phyloP scores from a whole-genome alignment of 2,329 filamentous ascomycete genomes.

The Chaetothyriales sp. region DNA sequence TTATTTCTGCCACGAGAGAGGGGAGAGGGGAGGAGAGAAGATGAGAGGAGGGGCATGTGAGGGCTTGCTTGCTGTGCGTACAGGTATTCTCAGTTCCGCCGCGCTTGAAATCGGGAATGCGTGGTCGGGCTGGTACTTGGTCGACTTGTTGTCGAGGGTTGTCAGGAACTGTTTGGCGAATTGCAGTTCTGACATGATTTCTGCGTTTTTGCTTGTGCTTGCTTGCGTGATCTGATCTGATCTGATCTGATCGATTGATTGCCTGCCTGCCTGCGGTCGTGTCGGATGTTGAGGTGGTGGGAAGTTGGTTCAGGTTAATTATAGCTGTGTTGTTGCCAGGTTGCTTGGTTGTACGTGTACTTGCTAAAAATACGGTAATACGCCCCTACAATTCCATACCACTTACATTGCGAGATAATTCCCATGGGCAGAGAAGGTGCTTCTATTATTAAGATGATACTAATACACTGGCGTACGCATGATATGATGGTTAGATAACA shows the following conservation, averaged over 20 bases:
- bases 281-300: not conserved
- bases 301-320: not conserved
- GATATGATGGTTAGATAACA: not conserved
- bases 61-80: conserved; percentile 37
- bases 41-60: too few species aligned
- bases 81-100: conserved; percentile 61
- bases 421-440: too few species aligned
- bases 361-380: too few species aligned
- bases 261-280: not conserved
- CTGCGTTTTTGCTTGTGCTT: conserved; percentile 23
- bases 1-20: too few species aligned
- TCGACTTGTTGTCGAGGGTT: conserved; percentile 59
- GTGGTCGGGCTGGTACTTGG: conserved; percentile 78
- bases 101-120: conserved; percentile 61
- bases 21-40: too few species aligned
- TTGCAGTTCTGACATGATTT: conserved; percentile 60
- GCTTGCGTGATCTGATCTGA: not conserved
- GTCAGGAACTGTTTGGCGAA: conserved; percentile 77
- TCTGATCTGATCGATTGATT: too few species aligned
- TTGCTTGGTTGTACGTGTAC: too few species aligned
- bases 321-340: not conserved
- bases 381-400: too few species aligned
- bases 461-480: not conserved
- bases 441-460: too few species aligned
- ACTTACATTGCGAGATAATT: too few species aligned